phyloP scores from a whole-genome alignment of 768 basidiomycete species.

The Lyophyllum atratum region DNA sequence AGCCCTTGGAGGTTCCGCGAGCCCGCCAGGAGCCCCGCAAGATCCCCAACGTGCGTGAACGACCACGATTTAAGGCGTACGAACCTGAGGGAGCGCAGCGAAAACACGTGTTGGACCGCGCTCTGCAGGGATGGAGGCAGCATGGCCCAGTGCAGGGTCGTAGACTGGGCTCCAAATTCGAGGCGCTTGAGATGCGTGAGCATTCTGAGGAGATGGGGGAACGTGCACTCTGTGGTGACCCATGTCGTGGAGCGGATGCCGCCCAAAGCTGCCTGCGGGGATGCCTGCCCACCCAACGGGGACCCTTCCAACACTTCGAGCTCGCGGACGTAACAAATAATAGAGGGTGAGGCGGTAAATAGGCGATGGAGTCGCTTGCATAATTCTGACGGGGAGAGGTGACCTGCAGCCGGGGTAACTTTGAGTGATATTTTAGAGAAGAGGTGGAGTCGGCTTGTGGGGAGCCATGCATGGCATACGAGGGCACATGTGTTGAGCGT shows the following conservation, averaged over 20 bases:
- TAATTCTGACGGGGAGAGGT: conserved; percentile 24
- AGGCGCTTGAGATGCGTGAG: conserved; percentile 39
- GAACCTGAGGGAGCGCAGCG: conserved; percentile 34
- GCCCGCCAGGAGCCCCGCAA: conserved; percentile 33
- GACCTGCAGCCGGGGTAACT: conserved; percentile 14
- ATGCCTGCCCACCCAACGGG: conserved; percentile 25
- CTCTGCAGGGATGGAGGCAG: conserved; percentile 35
- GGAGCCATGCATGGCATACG: conserved; percentile 41
- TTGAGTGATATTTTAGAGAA: conserved; percentile 42
- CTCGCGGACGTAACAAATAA: conserved; percentile 36
- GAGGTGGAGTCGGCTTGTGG: conserved; percentile 38
- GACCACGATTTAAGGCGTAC: conserved; percentile 42
- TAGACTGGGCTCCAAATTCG: conserved; percentile 37
- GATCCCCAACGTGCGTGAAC: conserved; percentile 35
- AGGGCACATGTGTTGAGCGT: conserved; percentile 35
- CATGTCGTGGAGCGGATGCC: conserved; percentile 35
- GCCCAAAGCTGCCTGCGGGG: conserved; percentile 21
- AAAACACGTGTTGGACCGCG: conserved; percentile 37
- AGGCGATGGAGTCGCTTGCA: conserved; percentile 38
- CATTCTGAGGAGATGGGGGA: conserved; percentile 35
- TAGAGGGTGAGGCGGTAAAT: conserved; percentile 31
- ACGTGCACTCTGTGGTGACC: conserved; percentile 39
- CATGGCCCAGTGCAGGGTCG: conserved; percentile 36
- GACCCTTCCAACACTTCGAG: conserved; percentile 42
- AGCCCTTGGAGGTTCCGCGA: conserved; percentile 37